These are phyloP conservation scores for Salix koriyanagi DNA, from an alignment of 345 rosid genomes.

Conservation along the genomic window DNA sequence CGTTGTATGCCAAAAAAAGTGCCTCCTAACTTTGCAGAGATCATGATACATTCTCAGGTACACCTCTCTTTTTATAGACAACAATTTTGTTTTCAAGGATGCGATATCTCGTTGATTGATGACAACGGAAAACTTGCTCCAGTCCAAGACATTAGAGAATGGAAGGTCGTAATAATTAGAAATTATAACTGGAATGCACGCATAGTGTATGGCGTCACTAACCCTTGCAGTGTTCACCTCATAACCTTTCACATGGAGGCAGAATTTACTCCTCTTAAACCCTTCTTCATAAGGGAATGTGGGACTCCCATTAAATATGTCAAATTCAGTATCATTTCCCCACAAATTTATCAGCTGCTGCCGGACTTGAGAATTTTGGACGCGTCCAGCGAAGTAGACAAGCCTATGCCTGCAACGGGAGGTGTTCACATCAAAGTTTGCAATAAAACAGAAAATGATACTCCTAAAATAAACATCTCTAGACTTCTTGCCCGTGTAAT, in stretches of 20 bases:
- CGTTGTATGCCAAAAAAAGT: conserved; percentile 40
- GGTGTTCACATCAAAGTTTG: not conserved
- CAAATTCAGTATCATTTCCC: conserved; percentile 34
- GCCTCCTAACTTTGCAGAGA: conserved; percentile 30
- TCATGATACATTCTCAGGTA: conserved; percentile 32
- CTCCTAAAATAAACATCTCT: not conserved
- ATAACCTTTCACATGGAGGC: conserved; percentile 46
- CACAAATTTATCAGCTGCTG: conserved; percentile 26
- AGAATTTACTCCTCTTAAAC: conserved; percentile 37
- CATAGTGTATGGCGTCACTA: conserved; percentile 41
- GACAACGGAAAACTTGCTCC: conserved; percentile 41
- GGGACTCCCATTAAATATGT: conserved; percentile 22
- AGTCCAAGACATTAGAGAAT: conserved; percentile 37
- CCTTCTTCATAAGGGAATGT: conserved; percentile 37
- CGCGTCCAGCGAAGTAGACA: conserved; percentile 35
- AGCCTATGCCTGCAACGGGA: conserved; percentile 32
- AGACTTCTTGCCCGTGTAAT: no score
- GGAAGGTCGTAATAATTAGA: conserved; percentile 47
- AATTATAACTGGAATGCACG: conserved; percentile 40
- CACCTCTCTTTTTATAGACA: conserved; percentile 18
- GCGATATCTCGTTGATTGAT: conserved; percentile 30
- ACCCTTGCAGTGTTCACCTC: conserved; percentile 45
- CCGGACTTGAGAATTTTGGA: conserved; percentile 36
- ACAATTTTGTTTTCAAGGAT: conserved; percentile 22
- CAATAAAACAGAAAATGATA: not conserved